A percentile compares a stretch with the other conserved stretches of the same genome.
phyloP scores from a whole-genome alignment of 2,329 filamentous ascomycete species.

The Dothiorella sarmentorum region DNA sequence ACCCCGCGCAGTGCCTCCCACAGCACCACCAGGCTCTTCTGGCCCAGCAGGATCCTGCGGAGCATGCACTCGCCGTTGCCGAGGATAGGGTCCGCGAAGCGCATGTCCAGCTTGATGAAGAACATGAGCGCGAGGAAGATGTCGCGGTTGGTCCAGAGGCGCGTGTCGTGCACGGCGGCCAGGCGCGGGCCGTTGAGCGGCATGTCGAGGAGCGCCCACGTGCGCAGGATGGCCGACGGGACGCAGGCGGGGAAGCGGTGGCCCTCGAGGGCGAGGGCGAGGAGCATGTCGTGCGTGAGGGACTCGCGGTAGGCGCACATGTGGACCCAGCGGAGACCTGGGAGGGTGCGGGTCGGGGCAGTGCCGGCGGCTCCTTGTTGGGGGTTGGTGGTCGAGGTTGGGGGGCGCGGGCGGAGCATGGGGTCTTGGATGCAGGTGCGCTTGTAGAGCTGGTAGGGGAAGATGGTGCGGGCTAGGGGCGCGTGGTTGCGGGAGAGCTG shows the following conservation, averaged over 20 bases:
- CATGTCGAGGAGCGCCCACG: conserved; percentile 72
- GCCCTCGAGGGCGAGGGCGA: conserved; percentile 60
- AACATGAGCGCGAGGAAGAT: conserved; percentile 62
- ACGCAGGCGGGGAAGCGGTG: conserved; percentile 40
- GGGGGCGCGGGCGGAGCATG: conserved; percentile 40
- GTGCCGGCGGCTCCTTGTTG: too few relatives aligned
- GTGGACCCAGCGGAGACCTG: conserved; percentile 63
- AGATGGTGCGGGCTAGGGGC: conserved; percentile 55
- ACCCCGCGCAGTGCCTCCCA: conserved; percentile 59
- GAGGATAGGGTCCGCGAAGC: conserved; percentile 61
- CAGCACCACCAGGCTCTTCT: conserved; percentile 55
- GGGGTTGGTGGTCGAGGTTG: background rate
- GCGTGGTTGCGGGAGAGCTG: conserved; percentile 54
- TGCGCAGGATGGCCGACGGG: conserved; percentile 52
- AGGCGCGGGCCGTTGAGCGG: conserved; percentile 55
- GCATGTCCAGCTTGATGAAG: conserved; percentile 69
- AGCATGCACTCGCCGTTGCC: conserved; percentile 45
- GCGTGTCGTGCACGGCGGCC: conserved; percentile 50
- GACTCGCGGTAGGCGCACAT: conserved; percentile 52
- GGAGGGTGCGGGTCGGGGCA: conserved; percentile 54
- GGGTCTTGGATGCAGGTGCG: conserved; percentile 60
- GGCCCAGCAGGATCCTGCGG: conserved; percentile 46
- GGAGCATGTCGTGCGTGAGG: conserved; percentile 55
- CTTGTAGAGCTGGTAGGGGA: conserved; percentile 59
- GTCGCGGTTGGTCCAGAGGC: conserved; percentile 58